phyloP scores from a whole-genome alignment of 177 flowering plant genomes.

The Vitis hybrid region DNA sequence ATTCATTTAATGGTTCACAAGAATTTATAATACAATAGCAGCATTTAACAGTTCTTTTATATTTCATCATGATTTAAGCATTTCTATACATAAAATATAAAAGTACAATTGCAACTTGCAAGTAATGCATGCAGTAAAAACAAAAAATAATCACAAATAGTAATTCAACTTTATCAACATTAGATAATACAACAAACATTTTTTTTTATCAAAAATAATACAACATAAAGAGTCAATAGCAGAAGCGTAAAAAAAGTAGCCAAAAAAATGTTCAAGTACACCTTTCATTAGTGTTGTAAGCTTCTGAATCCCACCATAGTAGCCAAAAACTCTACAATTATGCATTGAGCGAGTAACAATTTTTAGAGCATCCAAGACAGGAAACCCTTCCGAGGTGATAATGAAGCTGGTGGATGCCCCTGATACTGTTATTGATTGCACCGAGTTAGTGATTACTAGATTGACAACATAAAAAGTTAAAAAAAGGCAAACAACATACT shows the following conservation, averaged over 20 bases:
- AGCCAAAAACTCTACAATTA: slow-evolving; percentile 81
- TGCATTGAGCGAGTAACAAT: slow-evolving; percentile 73
- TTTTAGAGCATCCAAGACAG: slow-evolving; percentile 66
- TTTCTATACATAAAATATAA: too few relatives aligned
- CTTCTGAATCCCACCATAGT: slow-evolving; percentile 84
- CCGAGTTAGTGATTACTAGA: slow-evolving; percentile 35
- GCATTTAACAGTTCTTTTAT: too few relatives aligned
- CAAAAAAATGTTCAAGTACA: slow-evolving; percentile 16
- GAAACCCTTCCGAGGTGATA: slow-evolving; percentile 54
- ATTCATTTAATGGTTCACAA: too few relatives aligned
- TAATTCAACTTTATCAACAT: too few relatives aligned
- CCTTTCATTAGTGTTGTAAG: slow-evolving; percentile 94
- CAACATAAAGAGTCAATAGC: background rate
- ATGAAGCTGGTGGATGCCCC: slow-evolving; percentile 36
- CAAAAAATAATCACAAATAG: too few relatives aligned
- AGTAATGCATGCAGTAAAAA: too few relatives aligned
- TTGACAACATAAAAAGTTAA: background rate
- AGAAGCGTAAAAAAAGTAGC: background rate
- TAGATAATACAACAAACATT: too few relatives aligned
- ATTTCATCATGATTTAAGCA: too few relatives aligned
- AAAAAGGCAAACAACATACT: slow-evolving; percentile 1
- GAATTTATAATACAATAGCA: too few relatives aligned
- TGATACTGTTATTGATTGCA: slow-evolving; percentile 36
- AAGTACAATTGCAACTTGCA: too few relatives aligned
- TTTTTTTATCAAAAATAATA: too few relatives aligned